phyloP scores from a whole-genome alignment of 306 rosid species.

The Prunus mume region DNA sequence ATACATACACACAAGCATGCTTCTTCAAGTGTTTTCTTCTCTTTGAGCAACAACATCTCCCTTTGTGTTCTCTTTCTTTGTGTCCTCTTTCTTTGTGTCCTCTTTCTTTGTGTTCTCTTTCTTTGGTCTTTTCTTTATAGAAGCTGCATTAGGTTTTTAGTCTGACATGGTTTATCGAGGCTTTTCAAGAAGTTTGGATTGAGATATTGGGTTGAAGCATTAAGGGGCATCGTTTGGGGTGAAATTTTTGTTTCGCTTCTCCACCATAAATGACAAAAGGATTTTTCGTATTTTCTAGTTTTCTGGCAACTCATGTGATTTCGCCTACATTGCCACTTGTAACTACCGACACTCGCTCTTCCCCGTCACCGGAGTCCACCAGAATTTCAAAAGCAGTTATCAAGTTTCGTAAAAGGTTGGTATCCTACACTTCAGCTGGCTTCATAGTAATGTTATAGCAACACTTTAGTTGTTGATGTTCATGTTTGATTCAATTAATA shows the following conservation, averaged over 20 bases:
- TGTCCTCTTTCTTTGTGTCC: neutral
- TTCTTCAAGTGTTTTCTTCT: neutral
- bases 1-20: neutral
- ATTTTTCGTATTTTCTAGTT: constrained; percentile 15
- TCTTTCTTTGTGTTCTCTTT: neutral
- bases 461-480: neutral
- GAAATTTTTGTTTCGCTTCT: neutral
- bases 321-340: constrained; percentile 23
- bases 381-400: constrained; percentile 46
- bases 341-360: constrained; percentile 28
- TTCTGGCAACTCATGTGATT: constrained; percentile 11
- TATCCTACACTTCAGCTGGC: neutral
- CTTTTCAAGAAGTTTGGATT: neutral
- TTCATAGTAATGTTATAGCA: neutral
- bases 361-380: constrained; percentile 40
- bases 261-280: constrained; percentile 64
- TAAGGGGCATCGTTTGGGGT: constrained; percentile 9
- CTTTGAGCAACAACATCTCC: neutral
- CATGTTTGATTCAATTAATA: neutral
- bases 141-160: neutral
- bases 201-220: neutral
- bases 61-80: neutral
- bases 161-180: neutral
- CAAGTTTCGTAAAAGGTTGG: constrained; percentile 70
- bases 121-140: neutral